Percentiles rank a stretch among this genome's conserved stretches.
These are phyloP conservation scores for Cladorrhinum sp. DNA, from an alignment of 2,329 filamentous ascomycete genomes.

Conservation along the genomic window DNA sequence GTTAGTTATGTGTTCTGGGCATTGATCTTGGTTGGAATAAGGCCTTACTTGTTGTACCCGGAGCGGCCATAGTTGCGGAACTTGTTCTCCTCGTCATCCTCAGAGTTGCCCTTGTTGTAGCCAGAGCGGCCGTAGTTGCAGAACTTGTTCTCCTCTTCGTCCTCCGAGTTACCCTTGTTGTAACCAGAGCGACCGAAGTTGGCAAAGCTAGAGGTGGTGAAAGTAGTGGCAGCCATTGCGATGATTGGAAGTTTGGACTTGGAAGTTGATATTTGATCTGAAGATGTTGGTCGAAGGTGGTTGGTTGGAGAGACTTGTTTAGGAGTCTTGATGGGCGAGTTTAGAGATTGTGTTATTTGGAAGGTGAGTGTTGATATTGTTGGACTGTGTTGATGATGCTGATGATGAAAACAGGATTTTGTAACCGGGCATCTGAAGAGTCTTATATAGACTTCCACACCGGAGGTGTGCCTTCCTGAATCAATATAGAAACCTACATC, in stretches of 20 bases:
- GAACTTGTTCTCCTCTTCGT: slow-evolving; percentile 31
- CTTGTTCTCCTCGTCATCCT: slow-evolving; percentile 35
- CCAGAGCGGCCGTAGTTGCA: slow-evolving; percentile 30
- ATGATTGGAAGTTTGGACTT: slow-evolving; percentile 11
- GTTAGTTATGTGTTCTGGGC: neutral
- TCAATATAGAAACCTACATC: slow-evolving; percentile 1
- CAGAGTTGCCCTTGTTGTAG: slow-evolving; percentile 33
- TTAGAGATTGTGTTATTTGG: neutral
- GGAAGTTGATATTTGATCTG: slow-evolving; percentile 3
- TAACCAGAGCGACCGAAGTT: slow-evolving; percentile 44
- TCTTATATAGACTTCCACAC: slow-evolving; percentile 24
- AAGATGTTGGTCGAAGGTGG: slow-evolving; percentile 2
- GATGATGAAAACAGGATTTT: slow-evolving; percentile 24
- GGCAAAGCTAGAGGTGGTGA: slow-evolving; percentile 24
- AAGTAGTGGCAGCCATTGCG: slow-evolving; percentile 30
- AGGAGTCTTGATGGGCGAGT: neutral
- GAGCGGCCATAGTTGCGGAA: slow-evolving; percentile 14
- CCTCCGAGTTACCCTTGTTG: slow-evolving; percentile 40
- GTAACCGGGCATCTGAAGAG: slow-evolving; percentile 8
- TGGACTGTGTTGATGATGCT: slow-evolving; percentile 19
- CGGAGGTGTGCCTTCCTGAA: neutral
- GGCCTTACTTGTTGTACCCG: slow-evolving; percentile 19
- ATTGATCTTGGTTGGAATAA: neutral
- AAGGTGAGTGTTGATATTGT: slow-evolving; percentile 9
- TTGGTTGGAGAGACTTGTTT: slow-evolving; percentile 3